Conservation (phyloP, 192 early-diverging fungal genomes). For the Piromyces finnis region DNA sequence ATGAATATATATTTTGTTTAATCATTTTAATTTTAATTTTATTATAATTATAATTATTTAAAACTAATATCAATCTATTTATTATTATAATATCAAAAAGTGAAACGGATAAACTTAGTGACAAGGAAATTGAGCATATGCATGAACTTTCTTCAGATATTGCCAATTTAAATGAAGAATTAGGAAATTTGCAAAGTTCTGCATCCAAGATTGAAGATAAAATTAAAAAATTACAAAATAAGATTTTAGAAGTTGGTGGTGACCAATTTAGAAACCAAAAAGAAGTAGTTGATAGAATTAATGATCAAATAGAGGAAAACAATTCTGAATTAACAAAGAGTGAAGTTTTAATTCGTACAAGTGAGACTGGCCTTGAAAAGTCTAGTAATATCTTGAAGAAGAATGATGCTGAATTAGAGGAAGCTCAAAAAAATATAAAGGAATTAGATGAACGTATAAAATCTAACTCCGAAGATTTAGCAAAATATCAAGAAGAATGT, state of each 20-base stretch:
- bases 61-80: too few species aligned
- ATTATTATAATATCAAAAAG: background rate
- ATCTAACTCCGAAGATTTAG: background rate
- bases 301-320: constrained; percentile 50
- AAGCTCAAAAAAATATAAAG: constrained; percentile 41
- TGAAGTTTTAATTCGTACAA: constrained; percentile 49
- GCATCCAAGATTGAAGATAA: constrained; percentile 48
- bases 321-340: constrained; percentile 55
- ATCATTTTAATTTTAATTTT: too few species aligned
- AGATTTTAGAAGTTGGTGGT: constrained; percentile 76
- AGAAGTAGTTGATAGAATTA: constrained; percentile 59
- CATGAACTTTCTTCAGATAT: constrained; percentile 20
- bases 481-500: background rate
- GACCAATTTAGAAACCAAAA: constrained; percentile 72
- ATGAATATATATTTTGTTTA: too few species aligned
- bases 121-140: constrained; percentile 11
- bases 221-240: constrained; percentile 66
- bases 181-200: constrained; percentile 29
- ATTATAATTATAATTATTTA: too few species aligned
- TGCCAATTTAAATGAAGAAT: constrained; percentile 16
- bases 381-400: constrained; percentile 40
- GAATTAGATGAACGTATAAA: constrained; percentile 20
- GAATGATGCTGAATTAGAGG: constrained; percentile 41
- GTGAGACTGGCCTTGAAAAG: constrained; percentile 57
- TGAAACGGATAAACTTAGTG: constrained; percentile 9